phyloP scores from a whole-genome alignment of 345 rosid species.

The Linum lewisii region DNA sequence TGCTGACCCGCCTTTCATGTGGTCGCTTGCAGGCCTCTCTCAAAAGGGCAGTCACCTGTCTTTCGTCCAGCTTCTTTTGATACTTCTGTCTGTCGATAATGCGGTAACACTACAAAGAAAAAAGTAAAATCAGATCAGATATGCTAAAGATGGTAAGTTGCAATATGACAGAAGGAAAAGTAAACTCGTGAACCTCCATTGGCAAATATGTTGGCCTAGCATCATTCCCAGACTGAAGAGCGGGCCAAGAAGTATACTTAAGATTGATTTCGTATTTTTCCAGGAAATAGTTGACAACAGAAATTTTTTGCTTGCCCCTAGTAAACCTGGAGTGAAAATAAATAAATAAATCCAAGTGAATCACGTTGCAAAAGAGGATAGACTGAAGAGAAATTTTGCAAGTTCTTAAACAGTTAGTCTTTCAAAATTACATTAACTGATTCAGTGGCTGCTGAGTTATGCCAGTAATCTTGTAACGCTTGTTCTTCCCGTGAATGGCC shows the following conservation, averaged over 20 bases:
- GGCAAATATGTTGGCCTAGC: conserved; percentile 49
- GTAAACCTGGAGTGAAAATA: conserved; percentile 37
- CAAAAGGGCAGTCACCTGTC: conserved; percentile 46
- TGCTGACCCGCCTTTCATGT: conserved; percentile 15
- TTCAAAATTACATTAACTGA: conserved; percentile 30
- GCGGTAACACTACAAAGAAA: conserved; percentile 37
- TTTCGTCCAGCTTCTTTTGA: conserved; percentile 43
- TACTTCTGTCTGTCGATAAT: conserved; percentile 56
- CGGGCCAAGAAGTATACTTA: conserved; percentile 33
- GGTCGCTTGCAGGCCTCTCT: conserved; percentile 76
- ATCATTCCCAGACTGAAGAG: conserved; percentile 54
- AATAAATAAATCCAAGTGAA: neutral
- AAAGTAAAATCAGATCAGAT: neutral
- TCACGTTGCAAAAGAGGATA: neutral
- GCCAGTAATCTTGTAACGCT: conserved; percentile 37
- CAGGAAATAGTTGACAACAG: conserved; percentile 47
- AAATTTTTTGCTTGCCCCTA: conserved; percentile 26
- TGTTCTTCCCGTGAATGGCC: conserved; percentile 14
- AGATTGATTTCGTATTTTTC: conserved; percentile 34
- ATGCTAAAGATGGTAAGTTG: neutral
- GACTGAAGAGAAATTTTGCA: neutral
- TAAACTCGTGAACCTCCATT: conserved; percentile 49
- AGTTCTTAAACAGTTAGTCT: neutral
- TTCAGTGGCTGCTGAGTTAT: conserved; percentile 38
- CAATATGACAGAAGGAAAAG: neutral